Conservation (phyloP, 768 basidiomycete genomes). For the Rhodosporidiobolus sp. region DNA sequence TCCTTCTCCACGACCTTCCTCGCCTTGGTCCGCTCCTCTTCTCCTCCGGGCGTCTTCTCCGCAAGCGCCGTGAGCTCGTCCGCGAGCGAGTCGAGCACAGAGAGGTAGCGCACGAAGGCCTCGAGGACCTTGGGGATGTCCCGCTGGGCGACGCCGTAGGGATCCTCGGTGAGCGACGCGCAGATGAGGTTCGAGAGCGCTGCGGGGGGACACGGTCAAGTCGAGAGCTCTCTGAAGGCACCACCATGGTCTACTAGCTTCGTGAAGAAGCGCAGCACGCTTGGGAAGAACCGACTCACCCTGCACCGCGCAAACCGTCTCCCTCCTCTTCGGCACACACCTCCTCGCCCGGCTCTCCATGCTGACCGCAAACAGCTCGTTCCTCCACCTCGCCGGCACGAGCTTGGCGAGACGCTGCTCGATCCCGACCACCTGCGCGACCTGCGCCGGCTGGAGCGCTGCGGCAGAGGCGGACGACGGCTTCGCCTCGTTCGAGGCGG, state of each 20-base stretch:
- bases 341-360: slow-evolving; percentile 13
- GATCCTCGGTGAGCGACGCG: slow-evolving; percentile 73
- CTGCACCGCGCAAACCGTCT: slow-evolving; percentile 29
- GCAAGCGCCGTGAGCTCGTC: slow-evolving; percentile 53
- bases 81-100: slow-evolving; percentile 65
- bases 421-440: slow-evolving; percentile 6
- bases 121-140: slow-evolving; percentile 80
- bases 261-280: not conserved
- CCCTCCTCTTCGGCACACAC: slow-evolving; percentile 10
- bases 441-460: not conserved
- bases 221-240: no score
- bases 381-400: slow-evolving; percentile 9
- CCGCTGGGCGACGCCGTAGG: slow-evolving; percentile 75
- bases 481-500: not conserved
- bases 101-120: slow-evolving; percentile 65
- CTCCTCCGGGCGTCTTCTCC: slow-evolving; percentile 10
- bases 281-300: slow-evolving; percentile 22
- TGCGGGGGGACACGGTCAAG: slow-evolving; percentile 42
- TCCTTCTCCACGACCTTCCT: slow-evolving; percentile 18
- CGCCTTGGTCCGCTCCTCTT: not conserved
- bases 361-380: not conserved
- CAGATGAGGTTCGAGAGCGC: slow-evolving; percentile 67
- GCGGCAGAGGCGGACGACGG: not conserved
- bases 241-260: no score
- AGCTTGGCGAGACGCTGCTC: slow-evolving; percentile 14